These are phyloP conservation scores for Rhodomyrtus psidioides DNA, from an alignment of 441 rosid species.

Conservation along the genomic window DNA sequence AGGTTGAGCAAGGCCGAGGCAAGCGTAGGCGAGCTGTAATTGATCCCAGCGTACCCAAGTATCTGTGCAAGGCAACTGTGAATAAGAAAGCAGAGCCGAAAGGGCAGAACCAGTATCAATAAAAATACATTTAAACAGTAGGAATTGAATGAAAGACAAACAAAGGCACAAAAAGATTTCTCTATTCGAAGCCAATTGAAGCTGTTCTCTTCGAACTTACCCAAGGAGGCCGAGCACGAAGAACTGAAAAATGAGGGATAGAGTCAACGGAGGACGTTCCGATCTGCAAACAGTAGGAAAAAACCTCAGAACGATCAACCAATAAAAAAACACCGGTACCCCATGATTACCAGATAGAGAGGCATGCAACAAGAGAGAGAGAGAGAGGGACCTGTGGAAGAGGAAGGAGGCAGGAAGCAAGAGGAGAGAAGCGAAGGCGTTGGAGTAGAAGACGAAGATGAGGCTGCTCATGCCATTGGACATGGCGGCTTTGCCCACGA, in stretches of 20 bases:
- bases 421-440: conserved; percentile 44
- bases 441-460: conserved; percentile 46
- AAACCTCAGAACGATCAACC: neutral
- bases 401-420: conserved; percentile 44
- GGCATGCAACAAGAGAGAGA: neutral
- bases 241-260: conserved; percentile 27
- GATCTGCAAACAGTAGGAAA: conserved; percentile 22
- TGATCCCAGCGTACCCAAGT: conserved; percentile 52
- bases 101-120: neutral
- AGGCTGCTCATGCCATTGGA: conserved; percentile 42
- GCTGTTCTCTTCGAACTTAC: conserved; percentile 4
- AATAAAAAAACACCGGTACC: neutral
- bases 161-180: neutral
- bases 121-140: neutral
- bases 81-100: neutral
- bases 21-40: conserved; percentile 57
- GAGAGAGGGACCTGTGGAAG: conserved; percentile 28
- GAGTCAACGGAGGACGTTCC: conserved; percentile 37
- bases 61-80: conserved; percentile 38
- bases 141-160: neutral
- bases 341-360: neutral
- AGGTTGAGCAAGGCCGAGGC: conserved; percentile 63
- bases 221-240: conserved; percentile 51
- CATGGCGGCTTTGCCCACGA: conserved; percentile 45
- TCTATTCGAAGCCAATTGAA: neutral